A percentile compares a stretch with the other conserved stretches of the same genome.
Evolutionary conservation across 495 filamentous ascomycete species (phyloP).

Genomic region (Penicillium chermesinum): DNA sequence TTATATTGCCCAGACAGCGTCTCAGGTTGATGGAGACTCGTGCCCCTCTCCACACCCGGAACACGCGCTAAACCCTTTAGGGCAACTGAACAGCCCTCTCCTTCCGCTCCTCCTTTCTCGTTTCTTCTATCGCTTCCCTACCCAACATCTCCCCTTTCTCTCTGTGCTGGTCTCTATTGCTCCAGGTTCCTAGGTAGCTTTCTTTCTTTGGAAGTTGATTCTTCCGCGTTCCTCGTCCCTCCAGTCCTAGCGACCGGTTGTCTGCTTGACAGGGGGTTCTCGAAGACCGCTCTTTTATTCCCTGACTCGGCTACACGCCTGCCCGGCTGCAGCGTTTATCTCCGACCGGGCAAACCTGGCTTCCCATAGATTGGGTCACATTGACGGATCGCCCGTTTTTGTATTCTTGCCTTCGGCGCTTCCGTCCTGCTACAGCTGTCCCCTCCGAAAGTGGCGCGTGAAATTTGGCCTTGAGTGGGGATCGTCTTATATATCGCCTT

Average conservation of each 20-base stretch:
- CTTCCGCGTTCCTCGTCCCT: constrained; percentile 9
- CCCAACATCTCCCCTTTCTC: constrained; percentile 6
- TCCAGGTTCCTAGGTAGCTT: constrained; percentile 2
- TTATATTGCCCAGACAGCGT: too few species aligned
- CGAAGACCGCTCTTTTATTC: constrained; percentile 15
- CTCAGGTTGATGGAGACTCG: constrained; percentile 7
- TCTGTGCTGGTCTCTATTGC: constrained; percentile 3
- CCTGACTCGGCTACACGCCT: constrained; percentile 22
- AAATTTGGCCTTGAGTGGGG: constrained; percentile 8
- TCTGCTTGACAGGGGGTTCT: constrained; percentile 14
- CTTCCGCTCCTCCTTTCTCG: constrained; percentile 24
- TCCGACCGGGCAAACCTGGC: background rate
- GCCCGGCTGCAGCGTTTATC: constrained; percentile 23
- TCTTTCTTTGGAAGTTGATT: constrained; percentile 15
- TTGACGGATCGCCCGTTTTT: background rate
- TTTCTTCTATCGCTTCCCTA: constrained; percentile 9
- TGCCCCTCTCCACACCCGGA: constrained; percentile 31
- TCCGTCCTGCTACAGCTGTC: background rate
- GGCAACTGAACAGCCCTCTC: constrained; percentile 23
- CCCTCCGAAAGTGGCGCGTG: constrained; percentile 12
- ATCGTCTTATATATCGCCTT: constrained; percentile 4
- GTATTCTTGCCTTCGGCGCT: background rate
- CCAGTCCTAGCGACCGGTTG: constrained; percentile 20
- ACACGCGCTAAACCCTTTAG: constrained; percentile 23
- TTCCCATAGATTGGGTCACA: constrained; percentile 14